Evolutionary conservation across 2,329 filamentous ascomycete genomes (phyloP).

Genomic region (Phialocephala sp.): DNA sequence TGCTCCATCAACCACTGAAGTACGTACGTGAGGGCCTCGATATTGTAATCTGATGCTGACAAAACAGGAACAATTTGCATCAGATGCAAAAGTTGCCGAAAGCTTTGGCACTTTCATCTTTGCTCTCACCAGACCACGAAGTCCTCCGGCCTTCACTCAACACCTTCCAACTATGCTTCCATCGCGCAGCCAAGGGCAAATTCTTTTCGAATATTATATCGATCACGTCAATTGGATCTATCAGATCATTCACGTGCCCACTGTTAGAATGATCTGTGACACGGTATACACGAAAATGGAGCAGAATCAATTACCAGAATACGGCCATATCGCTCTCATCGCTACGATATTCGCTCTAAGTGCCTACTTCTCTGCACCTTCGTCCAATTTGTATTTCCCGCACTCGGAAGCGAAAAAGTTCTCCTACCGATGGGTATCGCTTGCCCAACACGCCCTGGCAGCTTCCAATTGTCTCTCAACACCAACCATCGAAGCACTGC

Average conservation of each 20-base stretch:
- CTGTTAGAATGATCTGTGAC: constrained; percentile 24
- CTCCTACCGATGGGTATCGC: constrained; percentile 24
- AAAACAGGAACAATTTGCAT: constrained; percentile 6
- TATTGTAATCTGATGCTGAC: background rate
- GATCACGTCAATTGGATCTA: constrained; percentile 34
- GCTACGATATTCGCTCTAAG: constrained; percentile 31
- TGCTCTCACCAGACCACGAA: constrained; percentile 17
- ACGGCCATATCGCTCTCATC: constrained; percentile 29
- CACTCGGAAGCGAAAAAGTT: constrained; percentile 11
- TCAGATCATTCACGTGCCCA: constrained; percentile 35
- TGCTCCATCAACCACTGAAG: constrained; percentile 14
- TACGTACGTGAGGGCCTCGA: constrained; percentile 14
- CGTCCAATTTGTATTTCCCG: constrained; percentile 19
- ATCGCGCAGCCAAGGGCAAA: constrained; percentile 21
- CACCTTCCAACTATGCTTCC: constrained; percentile 27
- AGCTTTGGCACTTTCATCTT: constrained; percentile 29
- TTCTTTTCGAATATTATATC: constrained; percentile 31
- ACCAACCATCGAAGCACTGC: constrained; percentile 45
- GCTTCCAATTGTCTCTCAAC: constrained; percentile 38
- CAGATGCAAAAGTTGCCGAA: constrained; percentile 20
- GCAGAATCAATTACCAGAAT: constrained; percentile 22
- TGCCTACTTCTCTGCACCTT: constrained; percentile 29
- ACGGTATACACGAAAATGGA: constrained; percentile 29
- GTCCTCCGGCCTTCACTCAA: constrained; percentile 15
- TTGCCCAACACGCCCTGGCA: constrained; percentile 32